phyloP scores from a whole-genome alignment of 2,329 filamentous ascomycete genomes.

The Diplodia intermedia region DNA sequence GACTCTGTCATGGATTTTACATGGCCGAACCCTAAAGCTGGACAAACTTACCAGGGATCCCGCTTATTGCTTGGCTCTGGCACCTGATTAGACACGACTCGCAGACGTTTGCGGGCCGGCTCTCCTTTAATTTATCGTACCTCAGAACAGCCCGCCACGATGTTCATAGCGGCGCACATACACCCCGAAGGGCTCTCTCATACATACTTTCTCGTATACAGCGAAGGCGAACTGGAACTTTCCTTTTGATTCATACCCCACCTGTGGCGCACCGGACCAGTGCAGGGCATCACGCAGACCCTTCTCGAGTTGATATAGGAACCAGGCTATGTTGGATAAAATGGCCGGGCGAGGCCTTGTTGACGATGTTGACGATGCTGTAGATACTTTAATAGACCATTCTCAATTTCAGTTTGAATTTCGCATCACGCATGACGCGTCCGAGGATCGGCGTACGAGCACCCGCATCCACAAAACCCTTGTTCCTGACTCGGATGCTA shows the following conservation, averaged over 20 bases:
- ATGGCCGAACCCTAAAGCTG: constrained; percentile 1
- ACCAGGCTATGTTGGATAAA: background rate
- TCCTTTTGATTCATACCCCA: constrained; percentile 28
- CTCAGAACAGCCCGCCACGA: constrained; percentile 23
- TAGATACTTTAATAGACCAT: constrained; percentile 20
- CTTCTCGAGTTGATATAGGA: background rate
- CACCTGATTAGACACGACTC: constrained; percentile 18
- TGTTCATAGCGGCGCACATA: constrained; percentile 20
- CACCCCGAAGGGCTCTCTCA: background rate
- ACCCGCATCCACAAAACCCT: background rate
- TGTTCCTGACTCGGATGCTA: constrained; percentile 9
- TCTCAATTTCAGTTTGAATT: background rate
- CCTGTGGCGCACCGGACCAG: background rate
- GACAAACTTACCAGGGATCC: constrained; percentile 23
- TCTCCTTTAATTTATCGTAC: constrained; percentile 27
- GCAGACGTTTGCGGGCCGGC: constrained; percentile 10
- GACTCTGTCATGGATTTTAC: background rate
- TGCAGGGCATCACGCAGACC: background rate
- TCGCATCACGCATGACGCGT: background rate
- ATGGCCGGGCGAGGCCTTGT: constrained; percentile 19
- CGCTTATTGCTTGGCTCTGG: constrained; percentile 12
- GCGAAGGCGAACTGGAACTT: constrained; percentile 22
- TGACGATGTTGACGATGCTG: constrained; percentile 20
- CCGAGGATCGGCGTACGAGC: constrained; percentile 1
- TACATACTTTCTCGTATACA: constrained; percentile 23